Conservation (phyloP, 2,329 filamentous ascomycete genomes). For the Penicillium concentricum region DNA sequence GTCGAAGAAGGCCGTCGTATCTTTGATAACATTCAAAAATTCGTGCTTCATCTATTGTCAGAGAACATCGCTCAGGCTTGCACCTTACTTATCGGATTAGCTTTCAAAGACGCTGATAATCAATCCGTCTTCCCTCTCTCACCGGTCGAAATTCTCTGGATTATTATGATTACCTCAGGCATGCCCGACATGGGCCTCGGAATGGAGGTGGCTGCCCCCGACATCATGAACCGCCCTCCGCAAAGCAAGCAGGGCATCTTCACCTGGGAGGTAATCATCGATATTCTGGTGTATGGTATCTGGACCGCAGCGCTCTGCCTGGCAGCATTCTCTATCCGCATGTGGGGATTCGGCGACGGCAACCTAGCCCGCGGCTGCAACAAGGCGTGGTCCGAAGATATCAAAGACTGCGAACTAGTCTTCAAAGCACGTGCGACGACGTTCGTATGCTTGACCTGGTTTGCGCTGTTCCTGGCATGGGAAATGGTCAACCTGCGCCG, state of each 20-base stretch:
- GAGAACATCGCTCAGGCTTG: conserved; percentile 81
- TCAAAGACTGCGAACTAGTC: conserved; percentile 56
- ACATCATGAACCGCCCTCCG: conserved; percentile 75
- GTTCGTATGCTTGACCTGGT: conserved; percentile 72
- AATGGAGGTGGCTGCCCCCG: conserved; percentile 68
- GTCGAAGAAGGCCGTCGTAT: conserved; percentile 78
- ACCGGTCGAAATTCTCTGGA: conserved; percentile 82
- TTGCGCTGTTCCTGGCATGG: conserved; percentile 72
- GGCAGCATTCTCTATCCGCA: conserved; percentile 58
- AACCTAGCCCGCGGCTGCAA: conserved; percentile 61
- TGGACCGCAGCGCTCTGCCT: conserved; percentile 70
- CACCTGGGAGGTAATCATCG: conserved; percentile 69
- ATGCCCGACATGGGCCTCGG: conserved; percentile 84
- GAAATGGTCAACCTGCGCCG: conserved; percentile 70
- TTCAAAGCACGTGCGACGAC: conserved; percentile 69
- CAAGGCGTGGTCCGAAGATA: conserved; percentile 44
- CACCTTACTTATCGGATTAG: conserved; percentile 73
- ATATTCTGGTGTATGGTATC: conserved; percentile 73
- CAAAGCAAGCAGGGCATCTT: conserved; percentile 69
- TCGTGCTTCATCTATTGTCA: conserved; percentile 71
- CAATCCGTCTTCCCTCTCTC: conserved; percentile 80
- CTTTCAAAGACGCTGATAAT: conserved; percentile 67
- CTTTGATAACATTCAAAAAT: conserved; percentile 85
- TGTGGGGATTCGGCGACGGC: conserved; percentile 60
- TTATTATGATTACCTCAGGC: conserved; percentile 85